A percentile compares a stretch with the other conserved stretches of the same genome.
Conservation (phyloP, 139 green algal genomes). For the Closterium sp. region DNA sequence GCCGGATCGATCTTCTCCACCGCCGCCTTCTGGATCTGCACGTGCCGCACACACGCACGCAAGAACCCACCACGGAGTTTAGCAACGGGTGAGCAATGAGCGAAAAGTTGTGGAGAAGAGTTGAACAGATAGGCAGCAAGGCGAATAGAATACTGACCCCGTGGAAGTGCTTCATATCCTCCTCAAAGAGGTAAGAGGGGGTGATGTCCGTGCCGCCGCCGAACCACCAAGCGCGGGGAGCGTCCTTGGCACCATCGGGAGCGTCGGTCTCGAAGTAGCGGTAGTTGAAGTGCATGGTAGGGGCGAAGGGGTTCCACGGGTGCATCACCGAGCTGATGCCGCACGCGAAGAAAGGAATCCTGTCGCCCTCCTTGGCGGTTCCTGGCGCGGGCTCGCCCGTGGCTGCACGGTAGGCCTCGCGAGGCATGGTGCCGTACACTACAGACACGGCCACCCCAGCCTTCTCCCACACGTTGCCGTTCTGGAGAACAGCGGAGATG, state of each 20-base stretch:
- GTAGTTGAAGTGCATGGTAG: constrained; percentile 99
- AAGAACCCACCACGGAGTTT: background rate
- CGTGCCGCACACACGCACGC: background rate
- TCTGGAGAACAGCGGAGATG: constrained; percentile 83
- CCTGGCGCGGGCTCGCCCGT: constrained; percentile 75
- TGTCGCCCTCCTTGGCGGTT: constrained; percentile 55
- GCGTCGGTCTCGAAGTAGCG: constrained; percentile 97
- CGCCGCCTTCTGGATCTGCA: constrained; percentile 60
- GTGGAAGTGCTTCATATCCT: constrained; percentile 98
- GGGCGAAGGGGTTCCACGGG: constrained; percentile 89
- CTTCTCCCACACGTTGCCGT: constrained; percentile 81
- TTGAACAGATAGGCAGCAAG: too few relatives aligned
- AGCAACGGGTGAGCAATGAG: background rate
- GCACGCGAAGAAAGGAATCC: constrained; percentile 95
- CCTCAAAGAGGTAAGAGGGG: constrained; percentile 82
- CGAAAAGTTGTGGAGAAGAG: background rate
- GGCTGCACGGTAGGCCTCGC: constrained; percentile 93
- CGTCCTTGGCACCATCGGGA: constrained; percentile 73
- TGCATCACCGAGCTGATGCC: constrained; percentile 95
- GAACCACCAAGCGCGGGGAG: constrained; percentile 81
- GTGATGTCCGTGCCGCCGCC: constrained; percentile 98
- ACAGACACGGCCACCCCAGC: constrained; percentile 90
- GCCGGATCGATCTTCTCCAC: constrained; percentile 88
- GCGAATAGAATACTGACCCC: constrained; percentile 5
- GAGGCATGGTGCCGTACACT: constrained; percentile 95